Conservation (phyloP, 208 protist species). For the Trypanosoma lewisi region DNA sequence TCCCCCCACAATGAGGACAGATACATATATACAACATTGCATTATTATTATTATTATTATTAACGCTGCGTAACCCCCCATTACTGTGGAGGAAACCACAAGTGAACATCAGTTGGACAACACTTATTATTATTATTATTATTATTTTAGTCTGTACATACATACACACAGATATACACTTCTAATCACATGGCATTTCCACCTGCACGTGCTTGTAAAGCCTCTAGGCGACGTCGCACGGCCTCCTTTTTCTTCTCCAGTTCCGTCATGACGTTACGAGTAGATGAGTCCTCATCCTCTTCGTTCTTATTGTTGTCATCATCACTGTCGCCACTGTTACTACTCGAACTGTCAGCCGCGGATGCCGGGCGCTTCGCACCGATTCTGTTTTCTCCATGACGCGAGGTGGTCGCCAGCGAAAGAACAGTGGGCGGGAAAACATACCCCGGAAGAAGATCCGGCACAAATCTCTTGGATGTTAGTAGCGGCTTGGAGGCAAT, state of each 20-base stretch:
- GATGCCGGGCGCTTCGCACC: slow-evolving; percentile 28
- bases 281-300: neutral
- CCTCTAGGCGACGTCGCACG: slow-evolving; percentile 46
- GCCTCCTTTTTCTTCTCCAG: slow-evolving; percentile 48
- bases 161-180: neutral
- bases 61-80: no score
- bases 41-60: no score
- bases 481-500: slow-evolving; percentile 45
- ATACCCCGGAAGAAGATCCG: slow-evolving; percentile 24
- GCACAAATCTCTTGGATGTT: slow-evolving; percentile 18
- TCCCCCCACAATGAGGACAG: no score
- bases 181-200: neutral
- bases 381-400: slow-evolving; percentile 1
- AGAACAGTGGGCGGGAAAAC: slow-evolving; percentile 1
- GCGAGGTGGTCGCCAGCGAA: neutral
- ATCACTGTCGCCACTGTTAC: slow-evolving; percentile 7
- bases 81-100: no score
- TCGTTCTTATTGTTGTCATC: slow-evolving; percentile 15
- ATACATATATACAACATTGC: no score
- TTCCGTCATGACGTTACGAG: slow-evolving; percentile 14
- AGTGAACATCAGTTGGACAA: no score
- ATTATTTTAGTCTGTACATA: neutral
- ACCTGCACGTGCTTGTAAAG: slow-evolving; percentile 35
- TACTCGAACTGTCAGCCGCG: slow-evolving; percentile 1
- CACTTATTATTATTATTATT: no score